These are phyloP conservation scores for Chaetomium sp. DNA, from an alignment of 2,329 filamentous ascomycete species.

Conservation along the genomic window DNA sequence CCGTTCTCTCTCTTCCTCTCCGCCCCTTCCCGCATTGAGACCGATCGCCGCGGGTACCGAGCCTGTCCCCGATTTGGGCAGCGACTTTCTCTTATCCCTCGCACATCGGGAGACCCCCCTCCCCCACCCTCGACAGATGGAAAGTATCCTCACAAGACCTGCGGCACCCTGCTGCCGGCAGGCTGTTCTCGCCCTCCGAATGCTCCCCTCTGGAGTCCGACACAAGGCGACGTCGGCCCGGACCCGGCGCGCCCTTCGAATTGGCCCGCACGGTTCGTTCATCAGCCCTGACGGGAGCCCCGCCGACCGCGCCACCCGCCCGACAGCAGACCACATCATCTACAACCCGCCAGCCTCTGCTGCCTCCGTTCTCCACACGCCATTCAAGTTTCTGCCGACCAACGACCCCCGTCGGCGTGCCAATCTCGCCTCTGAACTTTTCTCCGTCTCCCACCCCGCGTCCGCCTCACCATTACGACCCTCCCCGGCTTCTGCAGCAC, in stretches of 20 bases:
- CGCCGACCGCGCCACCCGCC: conserved; percentile 21
- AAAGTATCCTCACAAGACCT: conserved; percentile 19
- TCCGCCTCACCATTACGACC: background rate
- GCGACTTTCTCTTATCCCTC: background rate
- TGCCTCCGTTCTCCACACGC: conserved; percentile 55
- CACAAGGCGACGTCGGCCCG: conserved; percentile 47
- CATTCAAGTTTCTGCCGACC: conserved; percentile 58
- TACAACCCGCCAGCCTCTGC: conserved; percentile 44
- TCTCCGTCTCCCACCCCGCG: conserved; percentile 27
- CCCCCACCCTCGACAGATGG: conserved; percentile 12
- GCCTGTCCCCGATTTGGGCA: background rate
- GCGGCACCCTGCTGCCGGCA: conserved; percentile 18
- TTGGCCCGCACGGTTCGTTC: conserved; percentile 56
- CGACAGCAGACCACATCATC: conserved; percentile 37
- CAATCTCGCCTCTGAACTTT: conserved; percentile 39
- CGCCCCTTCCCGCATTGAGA: background rate
- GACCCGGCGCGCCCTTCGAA: conserved; percentile 52
- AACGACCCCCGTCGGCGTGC: conserved; percentile 47
- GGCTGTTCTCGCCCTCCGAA: conserved; percentile 15
- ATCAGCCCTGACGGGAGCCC: conserved; percentile 27
- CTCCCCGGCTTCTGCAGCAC: conserved; percentile 5
- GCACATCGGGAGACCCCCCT: background rate
- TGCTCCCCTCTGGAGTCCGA: conserved; percentile 32
- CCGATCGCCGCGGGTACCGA: background rate
- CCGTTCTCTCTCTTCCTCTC: background rate